Conservation (phyloP, 169 alveolate species). For the Plasmodium vivax region DNA sequence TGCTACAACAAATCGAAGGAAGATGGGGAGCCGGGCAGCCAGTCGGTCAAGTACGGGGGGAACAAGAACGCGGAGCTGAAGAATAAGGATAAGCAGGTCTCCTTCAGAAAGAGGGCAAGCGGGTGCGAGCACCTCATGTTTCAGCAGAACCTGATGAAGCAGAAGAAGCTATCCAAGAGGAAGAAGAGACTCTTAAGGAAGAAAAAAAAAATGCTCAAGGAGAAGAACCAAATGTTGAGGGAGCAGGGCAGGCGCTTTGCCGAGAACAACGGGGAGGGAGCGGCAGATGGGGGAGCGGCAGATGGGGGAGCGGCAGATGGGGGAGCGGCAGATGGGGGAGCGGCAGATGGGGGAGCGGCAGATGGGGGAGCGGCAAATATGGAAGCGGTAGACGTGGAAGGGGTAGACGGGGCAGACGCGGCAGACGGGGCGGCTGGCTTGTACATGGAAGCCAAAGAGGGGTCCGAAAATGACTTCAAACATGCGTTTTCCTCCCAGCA, state of each 20-base stretch:
- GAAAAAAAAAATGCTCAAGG: conserved; percentile 45
- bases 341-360: neutral
- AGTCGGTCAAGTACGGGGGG: neutral
- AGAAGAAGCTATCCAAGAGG: conserved; percentile 42
- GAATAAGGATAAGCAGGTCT: conserved; percentile 41
- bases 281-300: neutral
- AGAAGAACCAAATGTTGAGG: neutral
- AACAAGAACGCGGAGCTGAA: conserved; percentile 19
- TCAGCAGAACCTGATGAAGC: conserved; percentile 66
- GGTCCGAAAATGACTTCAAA: neutral
- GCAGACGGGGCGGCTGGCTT: neutral
- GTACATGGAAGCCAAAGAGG: neutral
- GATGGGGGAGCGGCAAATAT: neutral
- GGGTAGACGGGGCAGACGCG: neutral
- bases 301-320: neutral
- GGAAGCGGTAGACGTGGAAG: neutral
- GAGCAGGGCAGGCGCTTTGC: neutral
- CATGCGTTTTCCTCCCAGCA: neutral
- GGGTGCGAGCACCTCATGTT: conserved; percentile 75
- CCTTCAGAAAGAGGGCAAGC: conserved; percentile 74
- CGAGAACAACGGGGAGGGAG: neutral
- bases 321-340: neutral
- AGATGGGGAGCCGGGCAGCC: conserved; percentile 16
- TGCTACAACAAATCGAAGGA: conserved; percentile 66
- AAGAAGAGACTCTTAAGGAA: conserved; percentile 36